Evolutionary conservation across 2,329 filamentous ascomycete genomes (phyloP).

Genomic region (Trichoderma aggressivum): DNA sequence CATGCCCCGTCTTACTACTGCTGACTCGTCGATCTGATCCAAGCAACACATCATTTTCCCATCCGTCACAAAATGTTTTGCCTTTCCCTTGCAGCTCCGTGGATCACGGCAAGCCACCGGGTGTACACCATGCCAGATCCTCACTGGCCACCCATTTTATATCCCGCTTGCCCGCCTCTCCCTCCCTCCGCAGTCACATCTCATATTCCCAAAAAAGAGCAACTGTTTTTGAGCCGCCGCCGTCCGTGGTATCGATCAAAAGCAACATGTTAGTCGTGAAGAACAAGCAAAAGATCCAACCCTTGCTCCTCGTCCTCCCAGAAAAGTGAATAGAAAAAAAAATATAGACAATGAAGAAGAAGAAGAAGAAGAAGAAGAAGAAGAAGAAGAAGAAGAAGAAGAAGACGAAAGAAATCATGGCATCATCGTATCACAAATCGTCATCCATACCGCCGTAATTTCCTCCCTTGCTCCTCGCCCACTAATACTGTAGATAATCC

Average conservation of each 20-base stretch:
- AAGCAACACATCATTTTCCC: not conserved
- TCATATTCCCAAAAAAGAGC: not conserved
- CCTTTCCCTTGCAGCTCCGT: not conserved
- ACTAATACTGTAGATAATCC: constrained; percentile 48
- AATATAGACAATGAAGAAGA: constrained; percentile 1
- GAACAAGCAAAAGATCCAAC: constrained; percentile 9
- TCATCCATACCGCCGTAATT: not conserved
- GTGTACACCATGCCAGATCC: not conserved
- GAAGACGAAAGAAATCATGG: not conserved
- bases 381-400: not conserved
- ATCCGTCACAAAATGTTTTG: not conserved
- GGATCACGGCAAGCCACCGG: not conserved
- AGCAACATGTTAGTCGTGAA: not conserved
- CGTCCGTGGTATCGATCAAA: constrained; percentile 12
- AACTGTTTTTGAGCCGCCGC: not conserved
- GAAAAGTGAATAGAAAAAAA: not conserved
- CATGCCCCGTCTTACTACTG: not conserved
- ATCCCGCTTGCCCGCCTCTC: not conserved
- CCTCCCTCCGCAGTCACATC: not conserved
- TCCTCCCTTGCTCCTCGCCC: too few relatives aligned
- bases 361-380: not conserved
- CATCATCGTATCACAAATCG: not conserved
- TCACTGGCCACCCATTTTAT: not conserved
- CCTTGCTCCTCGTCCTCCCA: not conserved
- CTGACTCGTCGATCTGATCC: not conserved